Evolutionary conservation across 1,284 basidiomycete genomes (phyloP).

Genomic region (Apiotrichum siamense): DNA sequence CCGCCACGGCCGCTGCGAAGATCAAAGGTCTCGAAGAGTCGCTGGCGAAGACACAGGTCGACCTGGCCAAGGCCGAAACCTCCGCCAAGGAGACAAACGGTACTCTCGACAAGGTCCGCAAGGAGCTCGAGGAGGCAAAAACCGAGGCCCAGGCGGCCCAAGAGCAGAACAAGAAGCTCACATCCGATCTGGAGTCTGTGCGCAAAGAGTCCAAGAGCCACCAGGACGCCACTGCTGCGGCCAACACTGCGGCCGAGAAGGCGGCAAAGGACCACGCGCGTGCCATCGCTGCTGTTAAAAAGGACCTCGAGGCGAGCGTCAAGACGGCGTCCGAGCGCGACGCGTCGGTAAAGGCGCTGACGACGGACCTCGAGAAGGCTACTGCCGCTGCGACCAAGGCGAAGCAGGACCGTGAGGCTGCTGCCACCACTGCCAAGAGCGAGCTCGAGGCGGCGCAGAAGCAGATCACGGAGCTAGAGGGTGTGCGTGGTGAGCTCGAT

Average conservation of each 20-base stretch:
- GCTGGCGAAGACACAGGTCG: neutral
- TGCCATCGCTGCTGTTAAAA: neutral
- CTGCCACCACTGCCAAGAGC: neutral
- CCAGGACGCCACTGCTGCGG: constrained; percentile 2
- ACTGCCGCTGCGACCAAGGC: neutral
- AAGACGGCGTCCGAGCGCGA: constrained; percentile 5
- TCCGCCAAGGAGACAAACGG: constrained; percentile 8
- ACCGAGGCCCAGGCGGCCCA: constrained; percentile 17
- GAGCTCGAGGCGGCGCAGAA: neutral
- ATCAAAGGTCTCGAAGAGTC: constrained; percentile 6
- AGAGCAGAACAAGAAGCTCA: constrained; percentile 38
- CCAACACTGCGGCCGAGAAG: neutral
- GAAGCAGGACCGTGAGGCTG: neutral
- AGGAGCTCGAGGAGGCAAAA: constrained; percentile 6
- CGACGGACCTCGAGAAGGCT: constrained; percentile 5
- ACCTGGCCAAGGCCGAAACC: neutral
- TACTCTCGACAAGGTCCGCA: constrained; percentile 10
- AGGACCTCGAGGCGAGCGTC: constrained; percentile 2
- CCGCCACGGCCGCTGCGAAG: constrained; percentile 1
- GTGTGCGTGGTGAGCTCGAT: neutral
- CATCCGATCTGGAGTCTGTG: constrained; percentile 5
- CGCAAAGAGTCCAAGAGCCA: constrained; percentile 5
- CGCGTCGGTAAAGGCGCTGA: neutral
- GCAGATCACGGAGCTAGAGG: neutral
- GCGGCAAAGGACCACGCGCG: constrained; percentile 2